Evolutionary conservation across 805 yeast species (phyloP).

Genomic region (Candida mattraensis): DNA sequence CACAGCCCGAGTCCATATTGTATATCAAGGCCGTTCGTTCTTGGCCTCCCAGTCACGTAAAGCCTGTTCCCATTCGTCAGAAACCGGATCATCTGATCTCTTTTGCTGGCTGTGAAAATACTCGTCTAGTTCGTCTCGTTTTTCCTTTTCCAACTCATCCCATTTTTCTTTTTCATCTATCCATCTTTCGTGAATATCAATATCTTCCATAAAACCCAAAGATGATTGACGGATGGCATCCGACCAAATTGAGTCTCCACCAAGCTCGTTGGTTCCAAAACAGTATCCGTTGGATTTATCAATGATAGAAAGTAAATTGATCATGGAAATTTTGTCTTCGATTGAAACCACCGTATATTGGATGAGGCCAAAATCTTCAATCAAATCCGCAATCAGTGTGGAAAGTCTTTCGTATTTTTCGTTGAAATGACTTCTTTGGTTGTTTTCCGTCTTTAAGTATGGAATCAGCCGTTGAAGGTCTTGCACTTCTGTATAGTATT

Average conservation of each 20-base stretch:
- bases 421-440: conserved; percentile 57
- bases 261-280: conserved; percentile 89
- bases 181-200: conserved; percentile 95
- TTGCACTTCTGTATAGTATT: conserved; percentile 90
- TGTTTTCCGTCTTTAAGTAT: conserved; percentile 67
- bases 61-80: conserved; percentile 71
- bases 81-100: conserved; percentile 53
- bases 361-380: conserved; percentile 84
- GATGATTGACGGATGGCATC: conserved; percentile 83
- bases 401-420: conserved; percentile 58
- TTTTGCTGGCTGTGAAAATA: conserved; percentile 36
- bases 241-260: conserved; percentile 98
- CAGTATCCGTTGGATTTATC: conserved; percentile 94
- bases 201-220: conserved; percentile 48
- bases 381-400: conserved; percentile 74
- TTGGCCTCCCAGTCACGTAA: conserved; percentile 55
- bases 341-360: conserved; percentile 86
- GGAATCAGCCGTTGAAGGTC: conserved; percentile 73
- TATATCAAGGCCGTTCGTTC: too few species aligned
- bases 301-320: conserved; percentile 67
- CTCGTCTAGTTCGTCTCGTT: conserved; percentile 39
- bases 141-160: conserved; percentile 61
- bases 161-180: conserved; percentile 77
- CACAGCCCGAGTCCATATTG: too few species aligned
- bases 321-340: conserved; percentile 92